Evolutionary conservation across 495 filamentous ascomycete species (phyloP).

Genomic region (Tetracladium marchalianum): DNA sequence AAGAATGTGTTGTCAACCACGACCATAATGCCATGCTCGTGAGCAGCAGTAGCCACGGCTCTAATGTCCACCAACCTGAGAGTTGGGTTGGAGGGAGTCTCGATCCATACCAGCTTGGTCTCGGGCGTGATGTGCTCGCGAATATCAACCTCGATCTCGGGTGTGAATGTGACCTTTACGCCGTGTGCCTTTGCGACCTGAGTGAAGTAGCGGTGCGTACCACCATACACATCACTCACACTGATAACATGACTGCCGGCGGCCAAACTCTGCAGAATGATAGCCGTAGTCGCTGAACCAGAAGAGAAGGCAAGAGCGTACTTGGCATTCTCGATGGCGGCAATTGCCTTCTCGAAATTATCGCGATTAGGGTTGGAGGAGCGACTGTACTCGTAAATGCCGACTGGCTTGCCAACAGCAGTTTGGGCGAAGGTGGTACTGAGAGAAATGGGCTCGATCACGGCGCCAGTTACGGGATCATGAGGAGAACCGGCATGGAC

Average conservation of each 20-base stretch:
- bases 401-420: constrained; percentile 74
- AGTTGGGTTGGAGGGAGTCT: constrained; percentile 90
- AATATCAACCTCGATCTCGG: constrained; percentile 79
- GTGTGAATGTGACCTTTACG: constrained; percentile 89
- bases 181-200: constrained; percentile 93
- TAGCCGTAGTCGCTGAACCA: constrained; percentile 88
- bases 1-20: constrained; percentile 99
- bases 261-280: constrained; percentile 85
- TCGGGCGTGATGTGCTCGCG: constrained; percentile 72
- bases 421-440: constrained; percentile 90
- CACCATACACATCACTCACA: constrained; percentile 94
- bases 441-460: constrained; percentile 91
- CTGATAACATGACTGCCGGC: constrained; percentile 89
- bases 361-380: constrained; percentile 88
- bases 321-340: constrained; percentile 83
- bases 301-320: constrained; percentile 93
- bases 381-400: constrained; percentile 80
- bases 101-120: constrained; percentile 97
- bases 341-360: constrained; percentile 87
- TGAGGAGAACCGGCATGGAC: constrained; percentile 88
- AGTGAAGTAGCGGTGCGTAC: constrained; percentile 97
- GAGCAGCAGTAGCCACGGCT: constrained; percentile 69
- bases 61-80: constrained; percentile 85
- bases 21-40: constrained; percentile 80
- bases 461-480: constrained; percentile 85